These are phyloP conservation scores for Ailanthus altissimus DNA, from an alignment of 345 rosid genomes.

Conservation along the genomic window DNA sequence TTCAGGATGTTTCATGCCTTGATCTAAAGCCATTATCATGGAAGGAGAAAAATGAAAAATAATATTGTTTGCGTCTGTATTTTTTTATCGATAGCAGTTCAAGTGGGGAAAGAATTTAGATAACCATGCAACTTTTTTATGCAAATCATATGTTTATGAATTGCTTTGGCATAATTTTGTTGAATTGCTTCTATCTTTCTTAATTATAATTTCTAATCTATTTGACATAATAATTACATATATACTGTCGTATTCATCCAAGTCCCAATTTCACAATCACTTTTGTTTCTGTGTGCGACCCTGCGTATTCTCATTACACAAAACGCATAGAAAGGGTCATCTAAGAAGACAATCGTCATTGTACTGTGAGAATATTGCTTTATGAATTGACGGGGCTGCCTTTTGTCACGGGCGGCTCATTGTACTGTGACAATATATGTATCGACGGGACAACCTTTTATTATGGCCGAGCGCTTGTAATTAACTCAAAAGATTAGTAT, in stretches of 20 bases:
- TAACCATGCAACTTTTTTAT: background rate
- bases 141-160: background rate
- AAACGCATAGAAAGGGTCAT: background rate
- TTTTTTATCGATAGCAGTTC: background rate
- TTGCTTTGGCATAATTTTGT: background rate
- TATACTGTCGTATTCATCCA: background rate
- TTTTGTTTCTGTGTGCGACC: background rate
- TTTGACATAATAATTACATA: background rate
- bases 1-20: no score
- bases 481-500: no score
- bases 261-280: background rate
- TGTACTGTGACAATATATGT: no score
- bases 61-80: background rate
- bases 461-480: no score
- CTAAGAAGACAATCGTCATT: background rate
- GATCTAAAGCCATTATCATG: no score
- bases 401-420: no score
- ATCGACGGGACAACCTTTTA: no score
- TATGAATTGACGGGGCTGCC: no score
- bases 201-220: background rate
- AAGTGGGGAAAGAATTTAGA: background rate
- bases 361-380: background rate
- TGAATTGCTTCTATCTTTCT: background rate
- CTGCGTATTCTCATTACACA: background rate
- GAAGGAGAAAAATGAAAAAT: no score